Base-by-base conservation (phyloP, 805 yeast species). In the Candida schatavii region DNA sequence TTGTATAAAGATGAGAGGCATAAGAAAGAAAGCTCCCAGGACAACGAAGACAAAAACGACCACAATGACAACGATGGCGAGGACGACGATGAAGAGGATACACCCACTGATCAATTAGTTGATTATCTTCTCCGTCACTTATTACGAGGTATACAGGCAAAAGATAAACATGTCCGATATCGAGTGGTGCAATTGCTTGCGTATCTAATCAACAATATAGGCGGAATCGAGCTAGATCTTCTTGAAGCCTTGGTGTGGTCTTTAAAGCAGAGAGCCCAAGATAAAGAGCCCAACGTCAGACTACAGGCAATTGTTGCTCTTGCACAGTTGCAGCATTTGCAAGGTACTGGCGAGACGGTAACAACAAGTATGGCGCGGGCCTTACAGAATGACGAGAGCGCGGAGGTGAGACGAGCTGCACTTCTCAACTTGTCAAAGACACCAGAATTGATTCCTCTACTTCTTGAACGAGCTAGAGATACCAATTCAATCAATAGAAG, bases 351-450 rank as follows among this genome's bases (percentile, higher is more conserved):
- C 11, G 51, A 48, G 26, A 46, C 45, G 20, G 56, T 61, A 10
- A 52, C 54, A n/a, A 42, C 43, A 22, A 18, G 43, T n/a, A 40
- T 52, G 27, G 52, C 76, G 39, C 59, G 59, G n/a, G 72, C 82
- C 0, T 68, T 88, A 51, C 83, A 80, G 52, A 78, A 83, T 54
- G 99, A 91, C 62, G 77, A 87, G 2, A 83, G 84, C 52, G 81
- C 96, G 0, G 98, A 93, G 47, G 96, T 90, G 1, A 74, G 98
- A 49, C 73, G 96, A 45, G 89, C 95, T 0, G 91, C 91, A 0
- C 64, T 89, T 53, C 65, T 84, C 34, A 86, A 88, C 56, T 59
- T 91, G 25, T 79, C 74, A 19, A 83, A 81, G 50, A 75, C 74
- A 32, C 51, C 62, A 3, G 49, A 53, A 1, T 83, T 89, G 0